Conservation (phyloP, 1,139 yeast species). For the Kurtzmaniella quercitrusa region DNA sequence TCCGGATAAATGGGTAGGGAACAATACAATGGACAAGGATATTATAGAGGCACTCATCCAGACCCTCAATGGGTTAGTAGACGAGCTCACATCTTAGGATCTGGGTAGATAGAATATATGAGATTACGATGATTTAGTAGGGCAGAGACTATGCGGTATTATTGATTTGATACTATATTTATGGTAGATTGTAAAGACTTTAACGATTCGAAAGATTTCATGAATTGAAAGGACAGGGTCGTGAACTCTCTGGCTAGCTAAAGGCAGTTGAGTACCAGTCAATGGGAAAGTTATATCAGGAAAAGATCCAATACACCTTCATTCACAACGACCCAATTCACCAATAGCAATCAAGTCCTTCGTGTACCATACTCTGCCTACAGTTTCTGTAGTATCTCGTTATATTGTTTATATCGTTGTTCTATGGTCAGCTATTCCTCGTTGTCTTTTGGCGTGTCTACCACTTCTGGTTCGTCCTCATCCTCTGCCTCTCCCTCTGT, state of each 20-base stretch:
- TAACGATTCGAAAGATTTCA: too few species aligned
- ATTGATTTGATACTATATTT: too few species aligned
- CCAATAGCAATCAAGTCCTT: too few species aligned
- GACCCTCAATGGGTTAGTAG: slow-evolving; percentile 25
- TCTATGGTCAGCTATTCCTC: slow-evolving; percentile 1
- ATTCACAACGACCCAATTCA: too few species aligned
- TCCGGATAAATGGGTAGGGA: slow-evolving; percentile 52
- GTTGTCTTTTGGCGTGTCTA: slow-evolving; percentile 15
- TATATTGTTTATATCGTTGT: slow-evolving; percentile 3
- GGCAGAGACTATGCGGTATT: too few species aligned
- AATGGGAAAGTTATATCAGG: too few species aligned
- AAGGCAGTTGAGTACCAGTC: too few species aligned
- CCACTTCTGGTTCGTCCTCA: slow-evolving; percentile 7
- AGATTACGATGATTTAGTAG: not conserved
- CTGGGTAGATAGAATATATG: not conserved
- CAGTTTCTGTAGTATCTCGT: not conserved
- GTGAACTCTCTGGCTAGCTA: too few species aligned
- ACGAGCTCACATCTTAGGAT: slow-evolving; percentile 8
- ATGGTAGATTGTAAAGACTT: too few species aligned
- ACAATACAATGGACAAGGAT: slow-evolving; percentile 15
- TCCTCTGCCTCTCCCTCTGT: slow-evolving; percentile 5
- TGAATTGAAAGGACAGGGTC: too few species aligned
- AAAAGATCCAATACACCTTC: too few species aligned
- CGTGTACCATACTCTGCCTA: too few species aligned
- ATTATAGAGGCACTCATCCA: slow-evolving; percentile 29